Evolutionary conservation across 805 yeast genomes (phyloP).

Genomic region (Nakazawaea sp.): DNA sequence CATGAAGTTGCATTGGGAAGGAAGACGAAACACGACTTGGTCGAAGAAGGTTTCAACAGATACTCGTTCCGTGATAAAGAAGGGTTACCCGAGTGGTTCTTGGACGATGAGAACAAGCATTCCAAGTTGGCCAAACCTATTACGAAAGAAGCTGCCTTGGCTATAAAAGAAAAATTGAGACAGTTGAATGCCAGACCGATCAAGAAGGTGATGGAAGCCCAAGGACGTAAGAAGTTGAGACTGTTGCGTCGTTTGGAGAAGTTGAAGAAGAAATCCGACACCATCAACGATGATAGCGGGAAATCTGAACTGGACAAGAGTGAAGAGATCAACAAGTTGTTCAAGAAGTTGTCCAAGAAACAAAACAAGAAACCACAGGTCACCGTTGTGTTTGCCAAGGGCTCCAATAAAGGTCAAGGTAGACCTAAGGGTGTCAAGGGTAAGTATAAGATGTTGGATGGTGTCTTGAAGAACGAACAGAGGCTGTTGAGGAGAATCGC

Average conservation of each 20-base stretch:
- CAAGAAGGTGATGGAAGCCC: conserved; percentile 97
- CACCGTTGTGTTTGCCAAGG: conserved; percentile 82
- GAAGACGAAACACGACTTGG: conserved; percentile 71
- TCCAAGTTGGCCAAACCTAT: conserved; percentile 84
- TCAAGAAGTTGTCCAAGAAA: conserved; percentile 74
- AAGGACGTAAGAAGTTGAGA: conserved; percentile 93
- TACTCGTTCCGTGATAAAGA: conserved; percentile 89
- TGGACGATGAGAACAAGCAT: conserved; percentile 87
- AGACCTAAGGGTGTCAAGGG: conserved; percentile 97
- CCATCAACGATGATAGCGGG: conserved; percentile 79
- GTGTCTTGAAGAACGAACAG: conserved; percentile 95
- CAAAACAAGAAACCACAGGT: conserved; percentile 69
- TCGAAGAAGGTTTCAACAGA: conserved; percentile 91
- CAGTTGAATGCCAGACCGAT: conserved; percentile 95
- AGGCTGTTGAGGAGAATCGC: conserved; percentile 87
- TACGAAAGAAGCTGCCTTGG: conserved; percentile 87
- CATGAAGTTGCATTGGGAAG: conserved; percentile 92
- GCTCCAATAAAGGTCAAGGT: conserved; percentile 82
- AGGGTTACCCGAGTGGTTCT: conserved; percentile 93
- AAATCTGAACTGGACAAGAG: conserved; percentile 93
- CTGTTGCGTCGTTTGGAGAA: conserved; percentile 82
- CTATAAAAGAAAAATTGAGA: conserved; percentile 65
- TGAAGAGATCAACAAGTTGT: conserved; percentile 80
- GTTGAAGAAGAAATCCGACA: conserved; percentile 86
- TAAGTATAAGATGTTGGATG: conserved; percentile 98